Base-by-base conservation (phyloP, 225 moss, liverwort and hornwort genomes). In the Lunularia cruciata region DNA sequence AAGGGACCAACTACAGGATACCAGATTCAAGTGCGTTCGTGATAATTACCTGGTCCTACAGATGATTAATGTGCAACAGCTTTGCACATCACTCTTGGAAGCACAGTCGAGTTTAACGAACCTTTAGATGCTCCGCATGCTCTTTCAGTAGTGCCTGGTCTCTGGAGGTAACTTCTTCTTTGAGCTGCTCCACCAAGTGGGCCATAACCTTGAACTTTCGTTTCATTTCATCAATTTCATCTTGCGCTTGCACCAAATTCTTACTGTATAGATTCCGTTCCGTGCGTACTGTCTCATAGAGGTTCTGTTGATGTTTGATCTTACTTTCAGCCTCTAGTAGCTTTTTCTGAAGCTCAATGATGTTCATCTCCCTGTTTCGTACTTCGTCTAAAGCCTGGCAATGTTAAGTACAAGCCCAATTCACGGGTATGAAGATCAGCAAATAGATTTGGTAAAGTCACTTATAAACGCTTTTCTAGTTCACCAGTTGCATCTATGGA, bases 181-280 rank as follows among this genome's bases (percentile, higher is more conserved):
- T 88, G 43, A 88, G 70, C 54, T 88, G 76, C 72, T 91, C 85
- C 31, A 87, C 73, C 30, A 85, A 64, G 69, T 87, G 78, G 25
- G 85, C 86, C 91, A 91, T 91, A 1, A 88, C 72, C 63, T 88
- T 91, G 70, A 88, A 84, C 69, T 85, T 91, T 10, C 85, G 78
- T 67, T 88, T 91, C 85, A 88, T 78, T 63, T 91, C 91, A 30
- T 85, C 82, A 53, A 88, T 88, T 45, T 91, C 82, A 47, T 84
- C 83, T 77, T 91, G 88, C 37, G 83, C 85, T 60, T 87, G 81
- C 39, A 91, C 45, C 8, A 88, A 63, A 26, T 73, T 86, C 46
- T 84, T 91, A 45, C 78, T 88, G 7, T 91, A 85, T 26, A 85
- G 23, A 38, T 88, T 91, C 5, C 88, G 73, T 51, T 91, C 88